Base-by-base conservation (phyloP, 768 basidiomycete genomes). In the Lyophyllum semitale region DNA sequence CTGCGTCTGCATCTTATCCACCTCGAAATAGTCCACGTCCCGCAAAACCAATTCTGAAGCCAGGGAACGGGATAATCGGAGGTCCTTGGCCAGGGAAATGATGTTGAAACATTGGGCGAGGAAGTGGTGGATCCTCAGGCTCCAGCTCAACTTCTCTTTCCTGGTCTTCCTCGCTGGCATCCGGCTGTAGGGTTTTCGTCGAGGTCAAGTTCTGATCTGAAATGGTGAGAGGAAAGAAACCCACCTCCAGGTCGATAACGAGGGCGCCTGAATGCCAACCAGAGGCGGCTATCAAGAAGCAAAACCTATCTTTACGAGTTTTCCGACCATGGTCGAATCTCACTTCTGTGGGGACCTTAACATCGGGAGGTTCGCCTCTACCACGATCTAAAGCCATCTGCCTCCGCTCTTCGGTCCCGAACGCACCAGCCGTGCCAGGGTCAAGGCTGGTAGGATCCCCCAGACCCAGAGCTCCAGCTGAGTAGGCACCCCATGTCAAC, bases 241-340 rank as follows among this genome's bases (percentile, higher is more conserved):
- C 56, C 54, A 90, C 91, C 76, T 93, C 85, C 25, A 93, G 74
- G 66, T 93, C 91, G 37, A 96, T 87, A 3, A 92, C 91, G 44
- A 98, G 74, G 1, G 93, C 93, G 8, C 93, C 95, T 53, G 83
- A 89, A 63, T 98, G 95, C 95, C 94, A 96, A 9, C 95, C 95
- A 0, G 84, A 81, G 2, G 95, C 92, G 4, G 92, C 82, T 5
- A 87, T 85, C 1, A 82, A 82, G 61, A 96, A 90, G 61, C 91
- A 93, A 64, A 91, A 97, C 59, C 78, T 77, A 45, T 85, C 76
- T 54, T 77, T 83, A 20, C 67, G 69, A 45, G 69, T 73, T 62
- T 77, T 80, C 51, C 69, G 71, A n/a, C 68, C 75, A 59, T 84
- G 78, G 61, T 86, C 85, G 64, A 95, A 95, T 56, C 78, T 73